Conservation (phyloP, 2,329 filamentous ascomycete species). For the Cladosporium sp. region DNA sequence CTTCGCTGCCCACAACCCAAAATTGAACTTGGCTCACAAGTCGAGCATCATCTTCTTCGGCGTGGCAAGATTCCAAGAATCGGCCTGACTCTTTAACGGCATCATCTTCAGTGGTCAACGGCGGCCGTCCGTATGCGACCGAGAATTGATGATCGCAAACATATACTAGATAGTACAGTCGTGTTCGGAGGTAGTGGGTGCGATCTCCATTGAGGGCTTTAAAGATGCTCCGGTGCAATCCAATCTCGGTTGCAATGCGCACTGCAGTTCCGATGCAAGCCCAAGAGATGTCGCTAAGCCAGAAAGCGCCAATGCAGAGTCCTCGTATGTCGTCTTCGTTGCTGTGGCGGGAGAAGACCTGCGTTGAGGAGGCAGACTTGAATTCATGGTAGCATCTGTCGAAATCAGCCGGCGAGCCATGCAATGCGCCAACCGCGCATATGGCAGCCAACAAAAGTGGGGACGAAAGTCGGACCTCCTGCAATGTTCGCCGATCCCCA, state of each 20-base stretch:
- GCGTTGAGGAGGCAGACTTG: constrained; percentile 23
- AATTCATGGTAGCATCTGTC: constrained; percentile 31
- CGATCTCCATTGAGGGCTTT: constrained; percentile 32
- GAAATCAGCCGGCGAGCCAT: constrained; percentile 26
- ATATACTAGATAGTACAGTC: constrained; percentile 38
- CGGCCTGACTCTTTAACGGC: constrained; percentile 26
- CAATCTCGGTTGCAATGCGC: constrained; percentile 36
- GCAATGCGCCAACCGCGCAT: constrained; percentile 32
- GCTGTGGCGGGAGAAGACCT: constrained; percentile 26
- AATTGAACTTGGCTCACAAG: constrained; percentile 27
- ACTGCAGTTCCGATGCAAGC: constrained; percentile 30
- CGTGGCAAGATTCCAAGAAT: constrained; percentile 31
- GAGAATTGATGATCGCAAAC: constrained; percentile 39
- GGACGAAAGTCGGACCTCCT: constrained; percentile 28
- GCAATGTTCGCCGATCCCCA: constrained; percentile 26
- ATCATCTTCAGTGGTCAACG: constrained; percentile 33
- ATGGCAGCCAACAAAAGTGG: constrained; percentile 32
- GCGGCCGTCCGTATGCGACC: constrained; percentile 35
- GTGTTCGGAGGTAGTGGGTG: constrained; percentile 32
- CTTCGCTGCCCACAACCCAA: constrained; percentile 24
- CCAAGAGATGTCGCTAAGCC: constrained; percentile 33
- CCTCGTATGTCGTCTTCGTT: constrained; percentile 30
- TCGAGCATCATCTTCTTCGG: constrained; percentile 28
- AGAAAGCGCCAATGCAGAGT: constrained; percentile 37
- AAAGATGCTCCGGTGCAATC: constrained; percentile 35